Conservation (phyloP, 495 filamentous ascomycete species). For the Sporormia fimetaria region DNA sequence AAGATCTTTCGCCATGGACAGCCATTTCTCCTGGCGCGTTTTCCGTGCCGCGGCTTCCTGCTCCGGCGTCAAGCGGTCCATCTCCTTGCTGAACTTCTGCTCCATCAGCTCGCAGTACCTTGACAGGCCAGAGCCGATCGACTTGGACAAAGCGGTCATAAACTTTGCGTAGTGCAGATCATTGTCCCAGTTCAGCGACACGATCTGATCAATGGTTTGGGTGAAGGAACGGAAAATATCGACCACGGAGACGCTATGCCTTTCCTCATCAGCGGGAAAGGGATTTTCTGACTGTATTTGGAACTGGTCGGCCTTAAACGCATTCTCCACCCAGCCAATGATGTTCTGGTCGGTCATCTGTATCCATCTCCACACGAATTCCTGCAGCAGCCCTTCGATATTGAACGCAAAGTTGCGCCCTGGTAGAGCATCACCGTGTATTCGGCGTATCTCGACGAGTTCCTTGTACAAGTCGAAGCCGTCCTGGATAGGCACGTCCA, state of each 20-base stretch:
- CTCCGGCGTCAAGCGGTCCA: slow-evolving; percentile 80
- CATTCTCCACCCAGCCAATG: slow-evolving; percentile 74
- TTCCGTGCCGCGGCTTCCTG: slow-evolving; percentile 67
- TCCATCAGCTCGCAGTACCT: slow-evolving; percentile 90
- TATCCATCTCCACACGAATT: slow-evolving; percentile 96
- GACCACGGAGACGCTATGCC: slow-evolving; percentile 85
- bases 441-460: slow-evolving; percentile 66
- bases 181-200: slow-evolving; percentile 80
- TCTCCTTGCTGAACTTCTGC: slow-evolving; percentile 74
- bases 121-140: slow-evolving; percentile 69
- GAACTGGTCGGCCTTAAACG: slow-evolving; percentile 80
- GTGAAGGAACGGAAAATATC: slow-evolving; percentile 93
- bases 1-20: slow-evolving; percentile 89
- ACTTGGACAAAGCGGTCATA: slow-evolving; percentile 90
- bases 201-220: slow-evolving; percentile 74
- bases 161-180: slow-evolving; percentile 90
- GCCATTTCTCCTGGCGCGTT: slow-evolving; percentile 79
- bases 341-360: slow-evolving; percentile 66
- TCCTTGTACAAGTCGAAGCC: slow-evolving; percentile 90
- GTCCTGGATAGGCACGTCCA: slow-evolving; percentile 75
- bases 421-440: slow-evolving; percentile 63
- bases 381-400: slow-evolving; percentile 72
- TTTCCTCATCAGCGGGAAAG: slow-evolving; percentile 63
- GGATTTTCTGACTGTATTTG: slow-evolving; percentile 51
- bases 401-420: slow-evolving; percentile 63